Conservation (phyloP, 2,329 filamentous ascomycete species). For the Rutstroemia sp. region DNA sequence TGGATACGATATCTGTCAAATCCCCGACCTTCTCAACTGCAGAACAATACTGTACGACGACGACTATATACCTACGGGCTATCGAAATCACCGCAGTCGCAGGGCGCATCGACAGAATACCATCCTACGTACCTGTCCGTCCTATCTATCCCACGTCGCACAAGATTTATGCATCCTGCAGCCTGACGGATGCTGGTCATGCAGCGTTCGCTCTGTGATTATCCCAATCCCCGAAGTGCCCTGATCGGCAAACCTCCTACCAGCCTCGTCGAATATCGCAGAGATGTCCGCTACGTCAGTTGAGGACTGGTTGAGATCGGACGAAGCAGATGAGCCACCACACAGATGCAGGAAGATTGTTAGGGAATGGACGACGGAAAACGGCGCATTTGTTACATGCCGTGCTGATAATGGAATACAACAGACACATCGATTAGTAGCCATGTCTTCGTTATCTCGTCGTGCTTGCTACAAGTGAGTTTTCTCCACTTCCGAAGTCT, state of each 20-base stretch:
- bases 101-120: background rate
- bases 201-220: slow-evolving; percentile 21
- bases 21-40: slow-evolving; percentile 7
- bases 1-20: slow-evolving; percentile 1
- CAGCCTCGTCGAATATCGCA: slow-evolving; percentile 7
- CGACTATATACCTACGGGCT: background rate
- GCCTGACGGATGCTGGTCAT: slow-evolving; percentile 27
- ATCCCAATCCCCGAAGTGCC: slow-evolving; percentile 15
- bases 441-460: slow-evolving; percentile 74
- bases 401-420: slow-evolving; percentile 31
- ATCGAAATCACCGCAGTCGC: background rate
- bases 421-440: slow-evolving; percentile 29
- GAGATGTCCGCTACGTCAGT: slow-evolving; percentile 28
- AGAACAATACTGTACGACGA: background rate
- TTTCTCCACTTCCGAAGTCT: background rate
- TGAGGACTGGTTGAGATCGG: slow-evolving; percentile 28
- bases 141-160: slow-evolving; percentile 17
- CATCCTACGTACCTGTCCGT: slow-evolving; percentile 1
- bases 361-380: slow-evolving; percentile 26
- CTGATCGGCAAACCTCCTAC: slow-evolving; percentile 14
- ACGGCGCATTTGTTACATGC: slow-evolving; percentile 30
- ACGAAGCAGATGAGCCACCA: slow-evolving; percentile 24
- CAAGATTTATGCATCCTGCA: slow-evolving; percentile 29
- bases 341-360: slow-evolving; percentile 30
- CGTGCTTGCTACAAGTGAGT: slow-evolving; percentile 57